A percentile compares a stretch with the other conserved stretches of the same genome.
Evolutionary conservation across 176 grass and related monocot species (phyloP).

Genomic region (Raddia guianensis): DNA sequence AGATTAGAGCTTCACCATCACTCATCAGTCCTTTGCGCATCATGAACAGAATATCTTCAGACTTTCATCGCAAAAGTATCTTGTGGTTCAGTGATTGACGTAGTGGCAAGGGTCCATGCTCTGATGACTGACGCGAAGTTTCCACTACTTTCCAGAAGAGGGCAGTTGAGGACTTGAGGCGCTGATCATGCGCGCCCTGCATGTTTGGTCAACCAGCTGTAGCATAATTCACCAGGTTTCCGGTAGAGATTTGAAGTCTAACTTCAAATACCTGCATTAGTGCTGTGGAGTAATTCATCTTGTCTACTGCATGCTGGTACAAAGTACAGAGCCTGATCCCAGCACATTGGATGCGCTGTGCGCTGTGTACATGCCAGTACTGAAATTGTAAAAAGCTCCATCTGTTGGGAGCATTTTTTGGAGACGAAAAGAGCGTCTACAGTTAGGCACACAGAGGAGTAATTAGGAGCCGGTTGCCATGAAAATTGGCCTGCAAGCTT

Average conservation of each 20-base stretch:
- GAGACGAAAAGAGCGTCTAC: neutral
- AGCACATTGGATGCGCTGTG: neutral
- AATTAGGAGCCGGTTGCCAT: neutral
- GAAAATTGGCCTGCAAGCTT: neutral
- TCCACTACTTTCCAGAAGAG: neutral
- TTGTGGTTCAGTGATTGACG: neutral
- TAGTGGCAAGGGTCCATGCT: too few species aligned
- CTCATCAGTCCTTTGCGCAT: neutral
- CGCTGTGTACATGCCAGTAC: too few species aligned
- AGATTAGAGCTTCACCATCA: neutral
- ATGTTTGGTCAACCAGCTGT: neutral
- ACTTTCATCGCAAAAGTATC: neutral
- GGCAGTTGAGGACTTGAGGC: neutral
- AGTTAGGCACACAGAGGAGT: neutral
- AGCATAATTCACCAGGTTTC: neutral
- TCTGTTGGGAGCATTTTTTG: neutral
- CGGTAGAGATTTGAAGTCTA: neutral
- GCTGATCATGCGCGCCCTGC: neutral
- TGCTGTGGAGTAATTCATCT: too few species aligned
- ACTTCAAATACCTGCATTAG: neutral
- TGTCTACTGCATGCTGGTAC: neutral
- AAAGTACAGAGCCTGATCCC: neutral
- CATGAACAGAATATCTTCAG: neutral
- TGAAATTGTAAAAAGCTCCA: neutral
- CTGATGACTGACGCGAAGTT: neutral